Conservation (phyloP, 345 rosid genomes). For the Citrus reticulata region DNA sequence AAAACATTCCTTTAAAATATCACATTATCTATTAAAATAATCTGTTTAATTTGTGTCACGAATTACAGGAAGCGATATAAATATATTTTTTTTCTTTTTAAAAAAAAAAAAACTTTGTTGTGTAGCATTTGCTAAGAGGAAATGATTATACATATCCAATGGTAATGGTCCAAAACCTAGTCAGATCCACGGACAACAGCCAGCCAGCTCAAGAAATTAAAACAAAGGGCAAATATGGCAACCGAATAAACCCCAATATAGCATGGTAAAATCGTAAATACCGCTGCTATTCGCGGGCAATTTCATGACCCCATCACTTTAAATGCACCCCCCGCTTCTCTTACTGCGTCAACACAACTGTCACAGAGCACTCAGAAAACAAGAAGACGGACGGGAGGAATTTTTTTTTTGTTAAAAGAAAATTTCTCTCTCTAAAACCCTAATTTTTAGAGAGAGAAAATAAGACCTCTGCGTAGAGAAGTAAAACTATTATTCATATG, state of each 20-base stretch:
- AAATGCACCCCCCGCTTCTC: not conserved
- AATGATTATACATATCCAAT: too few species aligned
- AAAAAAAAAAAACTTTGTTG: too few species aligned
- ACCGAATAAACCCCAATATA: not conserved
- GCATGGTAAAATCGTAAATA: not conserved
- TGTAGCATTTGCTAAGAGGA: too few species aligned
- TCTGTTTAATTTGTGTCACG: too few species aligned
- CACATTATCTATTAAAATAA: too few species aligned
- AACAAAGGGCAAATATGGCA: constrained; percentile 2
- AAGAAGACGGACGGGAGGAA: too few species aligned
- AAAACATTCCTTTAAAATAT: too few species aligned
- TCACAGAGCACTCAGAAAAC: not conserved
- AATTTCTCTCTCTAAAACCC: not conserved
- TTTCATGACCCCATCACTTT: not conserved
- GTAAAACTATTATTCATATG: not conserved
- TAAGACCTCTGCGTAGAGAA: not conserved
- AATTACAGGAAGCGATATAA: too few species aligned
- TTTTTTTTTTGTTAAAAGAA: too few species aligned
- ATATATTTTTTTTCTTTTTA: too few species aligned
- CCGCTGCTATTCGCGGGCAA: not conserved
- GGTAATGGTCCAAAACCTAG: not conserved
- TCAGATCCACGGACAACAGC: not conserved
- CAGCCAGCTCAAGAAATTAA: not conserved
- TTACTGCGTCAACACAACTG: not conserved
- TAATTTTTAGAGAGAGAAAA: constrained; percentile 1